These are phyloP conservation scores for Bipolaris bicolor DNA, from an alignment of 2,329 filamentous ascomycete genomes.

Conservation along the genomic window DNA sequence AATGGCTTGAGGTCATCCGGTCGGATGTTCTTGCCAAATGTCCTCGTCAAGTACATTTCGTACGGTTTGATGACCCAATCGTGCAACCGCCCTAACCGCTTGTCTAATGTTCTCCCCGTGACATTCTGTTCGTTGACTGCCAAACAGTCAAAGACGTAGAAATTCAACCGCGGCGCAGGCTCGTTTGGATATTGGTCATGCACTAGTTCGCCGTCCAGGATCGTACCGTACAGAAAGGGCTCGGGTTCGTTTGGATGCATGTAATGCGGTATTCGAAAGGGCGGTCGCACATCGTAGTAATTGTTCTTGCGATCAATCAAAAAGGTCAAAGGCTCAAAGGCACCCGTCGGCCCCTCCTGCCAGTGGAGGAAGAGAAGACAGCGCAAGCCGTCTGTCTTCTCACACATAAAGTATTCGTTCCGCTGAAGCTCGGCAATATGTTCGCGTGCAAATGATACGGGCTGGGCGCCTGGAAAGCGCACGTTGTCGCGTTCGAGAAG, in stretches of 20 bases:
- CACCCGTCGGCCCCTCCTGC: constrained; percentile 50
- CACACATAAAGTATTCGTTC: constrained; percentile 94
- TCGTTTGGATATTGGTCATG: constrained; percentile 75
- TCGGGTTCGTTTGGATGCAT: constrained; percentile 60
- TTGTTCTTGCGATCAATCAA: constrained; percentile 98
- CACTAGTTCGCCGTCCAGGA: constrained; percentile 93
- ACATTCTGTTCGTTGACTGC: constrained; percentile 77
- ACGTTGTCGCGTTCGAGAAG: constrained; percentile 73
- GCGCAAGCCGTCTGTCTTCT: constrained; percentile 96
- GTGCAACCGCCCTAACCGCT: constrained; percentile 85
- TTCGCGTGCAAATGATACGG: constrained; percentile 83
- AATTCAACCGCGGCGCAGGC: constrained; percentile 70
- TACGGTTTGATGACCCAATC: constrained; percentile 77
- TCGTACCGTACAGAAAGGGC: constrained; percentile 76
- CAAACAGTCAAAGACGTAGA: constrained; percentile 92
- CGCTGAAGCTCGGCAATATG: constrained; percentile 83
- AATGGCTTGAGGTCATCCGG: constrained; percentile 65
- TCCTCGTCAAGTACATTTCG: constrained; percentile 59
- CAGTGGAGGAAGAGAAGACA: constrained; percentile 93
- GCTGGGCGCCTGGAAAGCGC: constrained; percentile 87
- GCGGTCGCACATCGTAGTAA: constrained; percentile 80
- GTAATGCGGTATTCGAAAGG: constrained; percentile 80
- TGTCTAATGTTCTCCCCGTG: constrained; percentile 82
- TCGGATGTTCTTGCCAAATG: constrained; percentile 59
- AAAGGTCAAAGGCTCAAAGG: constrained; percentile 67